Base-by-base conservation (phyloP, 306 rosid species). In the Castanea sativa region DNA sequence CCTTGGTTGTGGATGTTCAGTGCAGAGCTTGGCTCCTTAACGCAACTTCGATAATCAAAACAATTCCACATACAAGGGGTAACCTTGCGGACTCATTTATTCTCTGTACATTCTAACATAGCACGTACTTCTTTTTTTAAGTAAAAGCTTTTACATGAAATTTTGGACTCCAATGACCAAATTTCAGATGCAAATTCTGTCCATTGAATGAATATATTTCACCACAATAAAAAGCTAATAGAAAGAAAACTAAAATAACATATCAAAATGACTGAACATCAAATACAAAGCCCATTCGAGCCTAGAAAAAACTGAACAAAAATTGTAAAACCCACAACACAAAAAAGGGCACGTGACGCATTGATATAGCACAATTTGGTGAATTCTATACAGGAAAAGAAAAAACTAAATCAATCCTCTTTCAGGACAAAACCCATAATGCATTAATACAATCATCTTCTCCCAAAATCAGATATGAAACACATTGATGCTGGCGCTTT, bases 341-440 rank as follows among this genome's bases (percentile, higher is more conserved):
- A 13, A 64, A 33, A 27, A 25, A 11, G 57, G 45, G 23, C 14
- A 51, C 3, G 30, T 38, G 30, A 60, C 30, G 51, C 75, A 73
- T 43, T 45, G 49, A 65, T 69, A n/a, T 19, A 69, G 33, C 83
- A 73, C 30, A 52, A 29, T 68, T 71, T 72, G 71, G 61, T 15
- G 43, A 64, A 45, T 55, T 71, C 83, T 76, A 41, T 83, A 83
- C 87, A 83, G 23, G 30, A 29, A 29, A 25, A 60, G 14, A 16
- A 15, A 55, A 49, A 83, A 5, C 45, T 6, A 65, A 21, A 43
- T 74, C 56, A 79, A 53, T 14, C 55, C 12, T 27, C 68, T 35
- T n/a, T 30, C 70, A 79, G 11, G 29, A 61, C 11, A 60, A 75
- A 63, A 57, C 52, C 72, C 67, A 57, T 33, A 53, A 60, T 23